Evolutionary conservation across 1,284 basidiomycete species (phyloP).

Genomic region (Volvariella surrecta): DNA sequence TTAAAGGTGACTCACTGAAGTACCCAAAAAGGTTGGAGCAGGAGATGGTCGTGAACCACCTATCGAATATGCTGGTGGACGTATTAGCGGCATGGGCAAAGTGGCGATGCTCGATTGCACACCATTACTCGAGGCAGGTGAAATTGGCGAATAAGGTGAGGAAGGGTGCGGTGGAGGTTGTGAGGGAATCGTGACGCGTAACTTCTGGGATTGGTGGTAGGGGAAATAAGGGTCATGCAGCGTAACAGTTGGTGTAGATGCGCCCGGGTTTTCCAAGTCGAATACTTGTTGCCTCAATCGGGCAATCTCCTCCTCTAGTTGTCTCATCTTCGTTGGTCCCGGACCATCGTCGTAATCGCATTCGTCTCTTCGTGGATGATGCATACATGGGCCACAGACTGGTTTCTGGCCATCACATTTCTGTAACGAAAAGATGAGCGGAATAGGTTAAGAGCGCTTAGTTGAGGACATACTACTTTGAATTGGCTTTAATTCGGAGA

Average conservation of each 20-base stretch:
- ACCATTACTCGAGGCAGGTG: slow-evolving; percentile 25
- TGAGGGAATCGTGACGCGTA: slow-evolving; percentile 23
- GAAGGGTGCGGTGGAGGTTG: slow-evolving; percentile 20
- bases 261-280: slow-evolving; percentile 36
- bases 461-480: no score
- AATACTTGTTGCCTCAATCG: slow-evolving; percentile 32
- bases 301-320: slow-evolving; percentile 33
- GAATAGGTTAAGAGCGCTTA: no score
- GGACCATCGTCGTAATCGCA: slow-evolving; percentile 40
- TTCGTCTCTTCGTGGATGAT: slow-evolving; percentile 33
- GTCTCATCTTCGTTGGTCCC: slow-evolving; percentile 32
- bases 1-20: slow-evolving; percentile 21
- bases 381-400: slow-evolving; percentile 33
- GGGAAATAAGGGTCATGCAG: slow-evolving; percentile 34
- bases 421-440: slow-evolving; percentile 18
- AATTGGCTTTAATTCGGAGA: no score
- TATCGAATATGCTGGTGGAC: slow-evolving; percentile 28
- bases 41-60: slow-evolving; percentile 24
- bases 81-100: slow-evolving; percentile 14
- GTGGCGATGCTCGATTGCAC: no score
- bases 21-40: slow-evolving; percentile 23
- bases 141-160: slow-evolving; percentile 32
- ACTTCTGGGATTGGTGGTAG: slow-evolving; percentile 17
- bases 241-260: slow-evolving; percentile 31
- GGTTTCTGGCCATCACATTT: slow-evolving; percentile 40